Evolutionary conservation across 257 asterid genomes (phyloP), one percentile per base, ranked within the genome.

Genomic region (Nyctanthes arbortristis): DNA sequence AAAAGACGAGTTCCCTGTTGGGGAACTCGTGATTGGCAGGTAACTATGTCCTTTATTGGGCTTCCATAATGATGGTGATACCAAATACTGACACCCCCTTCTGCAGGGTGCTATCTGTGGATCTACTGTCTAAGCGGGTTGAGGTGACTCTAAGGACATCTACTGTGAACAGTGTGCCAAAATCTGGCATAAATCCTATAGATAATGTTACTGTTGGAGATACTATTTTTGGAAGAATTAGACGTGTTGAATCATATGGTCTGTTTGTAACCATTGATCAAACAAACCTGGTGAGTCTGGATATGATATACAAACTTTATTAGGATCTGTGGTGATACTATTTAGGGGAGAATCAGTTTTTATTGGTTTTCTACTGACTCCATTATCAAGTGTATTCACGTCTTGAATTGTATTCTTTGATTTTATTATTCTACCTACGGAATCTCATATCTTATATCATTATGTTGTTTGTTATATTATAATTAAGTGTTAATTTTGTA

Each of bases 111-210:
- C 75, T 87, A 22, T 82, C 89, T 0, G 96, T 94, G 78, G 99
- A 94, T 77, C 90, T 93, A 20, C 71, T 86, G 67, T 89, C 97
- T 33, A 91, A 84, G 89, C 92, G 97, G 68, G 85, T 89, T 58
- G 97, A 91, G 82, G 90, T 91, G 62, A 83, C 92, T 64, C 95
- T 94, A 10, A 93, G 77, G 79, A 91, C 95, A 73, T 83, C 96
- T 65, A 79, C 47, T 74, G 78, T 81, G 54, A 52, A 2, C 56
- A 52, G 54, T 61, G 77, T 69, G 34, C 63, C 80, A 61, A 89
- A 84, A 80, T 77, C 81, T 12, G 88, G 70, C 61, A 8, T 78
- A 64, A 77, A 73, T 82, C 72, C 79, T 65, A 72, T 91, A 3
- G 73, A 73, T 74, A 80, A 72, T 72, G 61, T 94, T 56, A 30